These are phyloP conservation scores for Areca catechu DNA, from an alignment of 176 grass and related monocot species.

Conservation along the genomic window DNA sequence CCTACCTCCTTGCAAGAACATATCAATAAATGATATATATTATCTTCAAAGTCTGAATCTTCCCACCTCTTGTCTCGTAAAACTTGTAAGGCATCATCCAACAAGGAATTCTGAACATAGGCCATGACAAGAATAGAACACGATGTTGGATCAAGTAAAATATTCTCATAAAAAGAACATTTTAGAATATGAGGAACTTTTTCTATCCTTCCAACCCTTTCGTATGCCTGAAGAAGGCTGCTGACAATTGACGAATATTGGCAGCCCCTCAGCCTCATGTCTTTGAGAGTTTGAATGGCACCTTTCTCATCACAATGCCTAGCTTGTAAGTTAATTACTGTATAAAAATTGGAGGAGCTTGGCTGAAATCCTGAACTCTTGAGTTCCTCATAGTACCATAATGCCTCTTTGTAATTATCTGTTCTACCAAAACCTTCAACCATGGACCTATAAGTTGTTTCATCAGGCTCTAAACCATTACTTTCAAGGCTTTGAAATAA, in stretches of 20 bases:
- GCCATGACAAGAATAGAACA: constrained; percentile 70
- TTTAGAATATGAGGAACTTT: constrained; percentile 49
- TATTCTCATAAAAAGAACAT: constrained; percentile 56
- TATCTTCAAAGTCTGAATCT: constrained; percentile 72
- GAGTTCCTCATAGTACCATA: constrained; percentile 61
- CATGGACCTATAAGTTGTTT: constrained; percentile 89
- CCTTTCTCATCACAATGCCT: constrained; percentile 45
- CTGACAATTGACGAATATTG: constrained; percentile 67
- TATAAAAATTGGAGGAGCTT: constrained; percentile 89
- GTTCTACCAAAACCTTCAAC: constrained; percentile 83
- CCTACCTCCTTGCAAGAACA: constrained; percentile 79
- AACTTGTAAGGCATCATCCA: constrained; percentile 65
- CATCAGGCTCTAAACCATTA: constrained; percentile 60
- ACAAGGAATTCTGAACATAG: constrained; percentile 63
- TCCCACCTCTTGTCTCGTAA: constrained; percentile 71
- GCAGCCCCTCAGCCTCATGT: constrained; percentile 54
- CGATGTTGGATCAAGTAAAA: constrained; percentile 58
- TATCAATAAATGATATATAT: constrained; percentile 80
- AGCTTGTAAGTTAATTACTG: constrained; percentile 75
- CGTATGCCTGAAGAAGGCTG: constrained; percentile 60
- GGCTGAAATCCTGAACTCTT: constrained; percentile 48
- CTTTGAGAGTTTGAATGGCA: constrained; percentile 45
- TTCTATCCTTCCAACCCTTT: constrained; percentile 44
- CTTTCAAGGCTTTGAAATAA: constrained; percentile 40
- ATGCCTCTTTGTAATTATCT: constrained; percentile 42